These are phyloP conservation scores for Exidia glandulosa DNA, from an alignment of 768 basidiomycete genomes.

Conservation along the genomic window DNA sequence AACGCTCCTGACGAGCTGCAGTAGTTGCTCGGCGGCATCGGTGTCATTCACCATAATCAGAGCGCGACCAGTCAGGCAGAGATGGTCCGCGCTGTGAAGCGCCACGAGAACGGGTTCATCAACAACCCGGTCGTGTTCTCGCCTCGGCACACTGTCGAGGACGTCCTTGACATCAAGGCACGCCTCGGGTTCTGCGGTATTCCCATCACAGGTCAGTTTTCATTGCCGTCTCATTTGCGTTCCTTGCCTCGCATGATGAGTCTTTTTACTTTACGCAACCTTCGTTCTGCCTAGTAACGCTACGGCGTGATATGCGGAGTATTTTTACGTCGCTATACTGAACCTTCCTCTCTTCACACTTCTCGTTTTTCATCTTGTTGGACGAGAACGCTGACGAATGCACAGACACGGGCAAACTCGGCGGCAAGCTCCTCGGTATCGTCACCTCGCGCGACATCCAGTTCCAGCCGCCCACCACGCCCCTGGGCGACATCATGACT, in stretches of 20 bases:
- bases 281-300: conserved; percentile 83
- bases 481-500: conserved; percentile 83
- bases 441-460: conserved; percentile 95
- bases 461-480: conserved; percentile 59
- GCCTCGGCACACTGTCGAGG: conserved; percentile 65
- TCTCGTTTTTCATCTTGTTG: conserved; percentile 3
- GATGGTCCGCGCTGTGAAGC: conserved; percentile 96
- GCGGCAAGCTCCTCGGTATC: conserved; percentile 90
- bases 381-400: conserved; percentile 12
- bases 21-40: conserved; percentile 87
- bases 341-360: conserved; percentile 15
- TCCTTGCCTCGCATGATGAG: conserved; percentile 30
- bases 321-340: conserved; percentile 23
- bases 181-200: conserved; percentile 91
- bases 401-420: conserved; percentile 74
- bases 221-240: conserved; percentile 3
- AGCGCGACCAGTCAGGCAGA: conserved; percentile 74
- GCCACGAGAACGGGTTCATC: conserved; percentile 98
- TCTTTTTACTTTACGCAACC: conserved; percentile 39
- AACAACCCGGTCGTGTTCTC: conserved; percentile 85
- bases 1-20: conserved; percentile 3
- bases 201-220: conserved; percentile 85
- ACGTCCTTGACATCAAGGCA: conserved; percentile 89
- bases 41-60: conserved; percentile 98
- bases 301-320: conserved; percentile 71